Evolutionary conservation across 768 basidiomycete genomes (phyloP).

Genomic region (Roridomyces roridus): DNA sequence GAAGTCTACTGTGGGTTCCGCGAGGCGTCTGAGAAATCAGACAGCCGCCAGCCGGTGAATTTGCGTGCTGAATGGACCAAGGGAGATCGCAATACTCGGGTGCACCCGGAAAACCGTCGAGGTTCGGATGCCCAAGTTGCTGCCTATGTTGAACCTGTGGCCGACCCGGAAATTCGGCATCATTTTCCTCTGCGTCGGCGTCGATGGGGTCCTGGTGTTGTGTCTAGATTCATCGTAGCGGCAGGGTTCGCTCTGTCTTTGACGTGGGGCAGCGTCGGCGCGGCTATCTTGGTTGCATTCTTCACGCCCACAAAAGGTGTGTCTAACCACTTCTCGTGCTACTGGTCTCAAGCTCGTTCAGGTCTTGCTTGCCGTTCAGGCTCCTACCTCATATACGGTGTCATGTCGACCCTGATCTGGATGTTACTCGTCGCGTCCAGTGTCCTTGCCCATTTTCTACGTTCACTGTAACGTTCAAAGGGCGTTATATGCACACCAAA

Average conservation of each 20-base stretch:
- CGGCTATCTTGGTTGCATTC: conserved; percentile 27
- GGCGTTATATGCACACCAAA: conserved; percentile 24
- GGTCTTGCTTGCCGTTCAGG: conserved; percentile 42
- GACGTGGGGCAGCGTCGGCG: conserved; percentile 30
- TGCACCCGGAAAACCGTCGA: conserved; percentile 12
- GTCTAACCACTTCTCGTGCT: background rate
- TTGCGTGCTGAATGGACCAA: conserved; percentile 22
- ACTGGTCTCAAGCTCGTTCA: conserved; percentile 3
- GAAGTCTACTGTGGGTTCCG: conserved; percentile 29
- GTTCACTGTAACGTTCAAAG: conserved; percentile 15
- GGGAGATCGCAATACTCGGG: conserved; percentile 6
- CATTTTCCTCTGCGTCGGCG: conserved; percentile 4
- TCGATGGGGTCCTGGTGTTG: conserved; percentile 18
- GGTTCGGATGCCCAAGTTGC: conserved; percentile 16
- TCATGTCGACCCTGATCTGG: conserved; percentile 40
- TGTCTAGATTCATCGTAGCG: conserved; percentile 26
- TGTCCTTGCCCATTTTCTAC: conserved; percentile 32
- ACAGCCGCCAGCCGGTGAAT: conserved; percentile 27
- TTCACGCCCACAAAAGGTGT: conserved; percentile 28
- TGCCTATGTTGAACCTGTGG: conserved; percentile 13
- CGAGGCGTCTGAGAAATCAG: conserved; percentile 26
- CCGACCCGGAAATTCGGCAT: background rate
- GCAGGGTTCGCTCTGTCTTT: conserved; percentile 21
- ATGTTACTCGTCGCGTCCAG: conserved; percentile 35
- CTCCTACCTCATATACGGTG: conserved; percentile 37